Conservation (phyloP, 768 basidiomycete genomes). For the Boletellus ananiceps region DNA sequence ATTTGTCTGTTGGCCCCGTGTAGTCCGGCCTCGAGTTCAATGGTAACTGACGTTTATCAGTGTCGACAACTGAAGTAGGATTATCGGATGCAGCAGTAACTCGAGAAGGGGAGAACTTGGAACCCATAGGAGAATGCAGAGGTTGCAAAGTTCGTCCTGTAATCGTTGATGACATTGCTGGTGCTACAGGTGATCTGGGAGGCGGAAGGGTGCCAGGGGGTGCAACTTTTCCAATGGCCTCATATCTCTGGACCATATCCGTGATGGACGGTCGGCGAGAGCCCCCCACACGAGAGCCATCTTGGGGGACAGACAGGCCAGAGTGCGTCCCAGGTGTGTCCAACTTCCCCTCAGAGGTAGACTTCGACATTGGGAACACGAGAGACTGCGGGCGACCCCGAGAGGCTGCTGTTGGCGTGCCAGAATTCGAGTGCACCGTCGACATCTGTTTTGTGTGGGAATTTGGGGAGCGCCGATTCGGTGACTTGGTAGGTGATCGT, state of each 20-base stretch:
- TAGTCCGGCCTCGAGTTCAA: conserved; percentile 9
- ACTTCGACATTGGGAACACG: conserved; percentile 49
- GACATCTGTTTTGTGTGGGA: conserved; percentile 32
- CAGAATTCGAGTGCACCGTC: conserved; percentile 17
- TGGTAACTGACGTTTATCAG: conserved; percentile 19
- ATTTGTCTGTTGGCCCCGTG: conserved; percentile 19
- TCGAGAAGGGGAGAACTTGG: conserved; percentile 26
- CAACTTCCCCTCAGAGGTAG: conserved; percentile 38
- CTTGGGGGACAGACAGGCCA: conserved; percentile 45
- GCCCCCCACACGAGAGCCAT: conserved; percentile 36
- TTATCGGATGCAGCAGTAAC: conserved; percentile 9
- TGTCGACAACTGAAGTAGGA: conserved; percentile 10
- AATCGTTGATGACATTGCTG: conserved; percentile 10
- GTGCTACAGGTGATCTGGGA: conserved; percentile 24
- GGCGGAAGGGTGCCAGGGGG: conserved; percentile 29
- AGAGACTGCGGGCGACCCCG: conserved; percentile 79
- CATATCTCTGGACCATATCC: conserved; percentile 81
- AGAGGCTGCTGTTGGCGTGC: conserved; percentile 30
- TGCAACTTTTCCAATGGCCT: conserved; percentile 49
- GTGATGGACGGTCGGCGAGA: conserved; percentile 73
- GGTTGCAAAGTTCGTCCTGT: conserved; percentile 21
- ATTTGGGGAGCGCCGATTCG: conserved; percentile 24
- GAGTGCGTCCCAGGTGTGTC: conserved; percentile 31
- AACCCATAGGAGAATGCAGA: conserved; percentile 19
- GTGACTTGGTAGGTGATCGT: conserved; percentile 29